Evolutionary conservation across 345 rosid genomes (phyloP).

Genomic region (Gynandropsis gynandra): DNA sequence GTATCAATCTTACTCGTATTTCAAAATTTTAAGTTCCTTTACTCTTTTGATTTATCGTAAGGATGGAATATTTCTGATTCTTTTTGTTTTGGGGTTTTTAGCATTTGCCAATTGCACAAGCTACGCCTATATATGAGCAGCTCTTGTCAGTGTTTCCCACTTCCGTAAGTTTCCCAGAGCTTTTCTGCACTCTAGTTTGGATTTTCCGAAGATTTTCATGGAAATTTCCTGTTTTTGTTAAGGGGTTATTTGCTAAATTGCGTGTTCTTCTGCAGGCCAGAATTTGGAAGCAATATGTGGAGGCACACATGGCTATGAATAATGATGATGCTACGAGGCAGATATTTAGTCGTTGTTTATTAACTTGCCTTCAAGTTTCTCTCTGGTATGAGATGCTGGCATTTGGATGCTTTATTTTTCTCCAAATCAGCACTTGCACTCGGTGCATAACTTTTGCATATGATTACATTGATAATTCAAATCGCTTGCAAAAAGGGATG

Average conservation of each 20-base stretch:
- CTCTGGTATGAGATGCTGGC: slow-evolving; percentile 54
- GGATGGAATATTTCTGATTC: not conserved
- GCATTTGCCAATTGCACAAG: slow-evolving; percentile 73
- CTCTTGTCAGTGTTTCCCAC: slow-evolving; percentile 72
- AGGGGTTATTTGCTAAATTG: slow-evolving; percentile 9
- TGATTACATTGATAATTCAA: not conserved
- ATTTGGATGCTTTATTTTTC: not conserved
- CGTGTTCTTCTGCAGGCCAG: slow-evolving; percentile 53
- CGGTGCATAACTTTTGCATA: not conserved
- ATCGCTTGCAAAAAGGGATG: no score
- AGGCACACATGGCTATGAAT: slow-evolving; percentile 72
- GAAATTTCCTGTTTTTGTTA: slow-evolving; percentile 3
- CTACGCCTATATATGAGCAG: slow-evolving; percentile 79
- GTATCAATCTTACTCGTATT: slow-evolving; percentile 25
- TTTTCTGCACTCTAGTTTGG: not conserved
- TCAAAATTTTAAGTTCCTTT: not conserved
- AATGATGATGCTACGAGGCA: slow-evolving; percentile 89
- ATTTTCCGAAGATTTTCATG: slow-evolving; percentile 2
- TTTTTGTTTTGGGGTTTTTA: slow-evolving; percentile 24
- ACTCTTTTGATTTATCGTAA: not conserved
- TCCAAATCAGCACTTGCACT: not conserved
- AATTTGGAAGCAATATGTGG: slow-evolving; percentile 95
- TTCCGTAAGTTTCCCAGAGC: slow-evolving; percentile 51
- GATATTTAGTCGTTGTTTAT: slow-evolving; percentile 86
- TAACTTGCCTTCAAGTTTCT: slow-evolving; percentile 90